Conservation (phyloP, 2,329 filamentous ascomycete species). For the Pestalotiopsis sp. region DNA sequence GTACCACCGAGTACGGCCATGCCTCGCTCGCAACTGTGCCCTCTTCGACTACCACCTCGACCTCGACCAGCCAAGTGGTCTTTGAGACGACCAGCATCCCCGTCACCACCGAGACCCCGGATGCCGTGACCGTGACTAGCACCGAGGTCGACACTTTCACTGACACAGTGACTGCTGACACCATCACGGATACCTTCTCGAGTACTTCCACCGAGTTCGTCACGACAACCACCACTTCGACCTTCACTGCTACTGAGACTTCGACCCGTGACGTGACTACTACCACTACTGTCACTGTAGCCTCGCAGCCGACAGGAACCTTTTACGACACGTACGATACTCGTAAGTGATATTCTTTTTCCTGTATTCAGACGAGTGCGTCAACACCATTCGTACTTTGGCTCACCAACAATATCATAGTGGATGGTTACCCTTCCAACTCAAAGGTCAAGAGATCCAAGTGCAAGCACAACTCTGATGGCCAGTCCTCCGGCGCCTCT, state of each 20-base stretch:
- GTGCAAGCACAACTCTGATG: neutral
- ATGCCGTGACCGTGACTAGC: neutral
- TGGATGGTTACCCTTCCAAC: neutral
- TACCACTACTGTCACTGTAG: neutral
- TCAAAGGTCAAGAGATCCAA: neutral
- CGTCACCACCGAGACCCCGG: neutral
- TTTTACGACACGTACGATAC: too few species aligned
- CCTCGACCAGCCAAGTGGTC: neutral
- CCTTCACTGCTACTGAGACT: neutral
- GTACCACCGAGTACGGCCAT: neutral
- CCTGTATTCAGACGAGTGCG: too few species aligned
- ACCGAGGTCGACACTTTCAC: neutral
- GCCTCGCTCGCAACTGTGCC: neutral
- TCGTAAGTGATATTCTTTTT: too few species aligned
- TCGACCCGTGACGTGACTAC: neutral
- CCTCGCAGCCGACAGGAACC: neutral
- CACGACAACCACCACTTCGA: neutral
- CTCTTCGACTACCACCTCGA: neutral
- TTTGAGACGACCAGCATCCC: neutral
- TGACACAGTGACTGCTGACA: neutral
- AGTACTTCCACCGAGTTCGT: neutral
- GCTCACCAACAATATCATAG: neutral
- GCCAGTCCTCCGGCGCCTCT: neutral
- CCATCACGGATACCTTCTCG: neutral
- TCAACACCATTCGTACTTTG: too few species aligned